Evolutionary conservation across 2,329 filamentous ascomycete species (phyloP).

Genomic region (Fusarium annulatum): DNA sequence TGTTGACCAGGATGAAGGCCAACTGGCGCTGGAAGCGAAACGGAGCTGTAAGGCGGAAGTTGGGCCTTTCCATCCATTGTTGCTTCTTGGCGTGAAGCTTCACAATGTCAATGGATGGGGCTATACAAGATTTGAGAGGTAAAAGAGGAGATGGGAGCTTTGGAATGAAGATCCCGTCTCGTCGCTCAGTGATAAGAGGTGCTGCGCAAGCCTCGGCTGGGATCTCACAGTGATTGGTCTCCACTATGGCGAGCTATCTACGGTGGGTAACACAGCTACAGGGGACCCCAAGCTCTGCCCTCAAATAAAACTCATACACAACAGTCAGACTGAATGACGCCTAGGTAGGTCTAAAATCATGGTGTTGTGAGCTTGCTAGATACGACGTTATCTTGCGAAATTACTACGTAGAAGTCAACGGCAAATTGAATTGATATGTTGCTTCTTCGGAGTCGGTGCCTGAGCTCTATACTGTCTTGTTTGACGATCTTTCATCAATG

Average conservation of each 20-base stretch:
- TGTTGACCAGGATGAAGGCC: constrained; percentile 15
- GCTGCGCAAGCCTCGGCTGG: background rate
- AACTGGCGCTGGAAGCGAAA: constrained; percentile 42
- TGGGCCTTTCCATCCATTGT: constrained; percentile 55
- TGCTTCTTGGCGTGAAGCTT: background rate
- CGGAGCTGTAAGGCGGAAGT: constrained; percentile 58
- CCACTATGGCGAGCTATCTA: constrained; percentile 23
- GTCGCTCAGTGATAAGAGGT: constrained; percentile 20
- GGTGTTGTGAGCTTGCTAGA: too few species aligned
- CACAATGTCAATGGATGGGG: background rate
- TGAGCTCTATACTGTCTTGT: background rate
- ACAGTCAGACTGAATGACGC: background rate
- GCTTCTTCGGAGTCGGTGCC: background rate
- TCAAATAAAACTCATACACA: background rate
- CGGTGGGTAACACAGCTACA: background rate
- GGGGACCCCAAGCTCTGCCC: background rate
- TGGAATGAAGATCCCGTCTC: constrained; percentile 31
- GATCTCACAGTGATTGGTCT: constrained; percentile 22
- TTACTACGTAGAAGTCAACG: background rate
- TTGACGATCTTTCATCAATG: background rate
- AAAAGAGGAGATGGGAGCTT: constrained; percentile 13
- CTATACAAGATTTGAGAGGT: background rate
- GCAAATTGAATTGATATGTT: too few species aligned
- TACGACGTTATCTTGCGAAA: background rate
- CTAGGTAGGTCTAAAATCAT: background rate